phyloP scores from a whole-genome alignment of 768 basidiomycete genomes.

The Boletus vinaceobasis region DNA sequence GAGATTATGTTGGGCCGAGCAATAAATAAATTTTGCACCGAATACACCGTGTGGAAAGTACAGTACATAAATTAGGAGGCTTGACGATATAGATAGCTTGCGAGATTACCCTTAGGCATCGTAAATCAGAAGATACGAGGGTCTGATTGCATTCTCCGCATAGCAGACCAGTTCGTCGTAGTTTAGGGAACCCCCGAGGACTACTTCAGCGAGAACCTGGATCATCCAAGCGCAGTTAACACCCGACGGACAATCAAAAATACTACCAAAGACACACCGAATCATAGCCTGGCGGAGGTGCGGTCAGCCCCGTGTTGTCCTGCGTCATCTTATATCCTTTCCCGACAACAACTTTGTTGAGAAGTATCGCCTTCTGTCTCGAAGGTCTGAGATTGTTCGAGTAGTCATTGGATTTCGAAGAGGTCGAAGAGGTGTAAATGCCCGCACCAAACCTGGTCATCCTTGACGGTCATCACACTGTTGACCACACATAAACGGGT shows the following conservation, averaged over 20 bases:
- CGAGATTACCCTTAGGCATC: constrained; percentile 36
- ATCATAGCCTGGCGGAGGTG: constrained; percentile 62
- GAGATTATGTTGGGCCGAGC: background rate
- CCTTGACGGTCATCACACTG: constrained; percentile 1
- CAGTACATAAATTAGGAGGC: constrained; percentile 5
- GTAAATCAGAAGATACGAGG: constrained; percentile 69
- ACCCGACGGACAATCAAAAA: background rate
- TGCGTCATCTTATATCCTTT: constrained; percentile 64
- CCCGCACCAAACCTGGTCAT: constrained; percentile 59
- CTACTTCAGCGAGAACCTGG: constrained; percentile 62
- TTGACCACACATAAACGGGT: background rate
- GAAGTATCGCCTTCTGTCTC: constrained; percentile 57
- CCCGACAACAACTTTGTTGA: constrained; percentile 73
- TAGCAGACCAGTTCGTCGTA: constrained; percentile 74
- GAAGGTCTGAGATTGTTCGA: constrained; percentile 57
- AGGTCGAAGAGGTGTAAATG: constrained; percentile 73
- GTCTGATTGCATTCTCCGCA: constrained; percentile 65
- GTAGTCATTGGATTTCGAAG: constrained; percentile 79
- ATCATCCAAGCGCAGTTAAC: background rate
- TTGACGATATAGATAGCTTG: background rate
- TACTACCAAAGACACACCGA: constrained; percentile 43
- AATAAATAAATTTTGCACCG: constrained; percentile 7
- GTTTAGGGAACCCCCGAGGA: constrained; percentile 58
- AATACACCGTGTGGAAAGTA: background rate
- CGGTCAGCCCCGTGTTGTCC: constrained; percentile 51